A percentile compares a stretch with the other conserved stretches of the same genome.
Conservation (phyloP, 2,329 filamentous ascomycete species). For the Ceratocystis cubensis region DNA sequence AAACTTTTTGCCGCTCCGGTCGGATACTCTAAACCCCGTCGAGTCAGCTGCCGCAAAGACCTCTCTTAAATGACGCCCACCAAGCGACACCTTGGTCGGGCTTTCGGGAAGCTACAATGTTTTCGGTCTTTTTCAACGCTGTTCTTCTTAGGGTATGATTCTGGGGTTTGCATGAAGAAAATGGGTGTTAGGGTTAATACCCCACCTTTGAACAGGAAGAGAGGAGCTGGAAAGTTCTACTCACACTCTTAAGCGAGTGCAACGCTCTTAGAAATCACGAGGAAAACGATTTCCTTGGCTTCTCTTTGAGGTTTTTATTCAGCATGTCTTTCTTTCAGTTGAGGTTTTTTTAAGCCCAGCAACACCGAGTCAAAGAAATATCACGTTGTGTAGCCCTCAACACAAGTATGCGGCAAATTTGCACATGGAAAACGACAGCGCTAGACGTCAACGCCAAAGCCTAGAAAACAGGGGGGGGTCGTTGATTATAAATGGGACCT, state of each 20-base stretch:
- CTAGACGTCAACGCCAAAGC: too few species aligned
- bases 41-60: not conserved
- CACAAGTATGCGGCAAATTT: not conserved
- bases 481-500: too few species aligned
- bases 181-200: not conserved
- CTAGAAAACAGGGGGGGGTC: too few species aligned
- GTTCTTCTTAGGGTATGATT: not conserved
- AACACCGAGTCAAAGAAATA: not conserved
- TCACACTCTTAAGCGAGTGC: constrained; percentile 5
- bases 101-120: too few species aligned
- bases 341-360: not conserved
- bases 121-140: not conserved
- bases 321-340: too few species aligned
- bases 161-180: not conserved
- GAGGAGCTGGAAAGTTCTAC: not conserved
- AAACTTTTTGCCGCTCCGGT: not conserved
- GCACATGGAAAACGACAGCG: too few species aligned
- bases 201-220: not conserved
- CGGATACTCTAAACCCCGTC: not conserved
- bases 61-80: not conserved
- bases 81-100: too few species aligned
- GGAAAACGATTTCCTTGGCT: too few species aligned
- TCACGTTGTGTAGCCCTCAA: not conserved
- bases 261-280: constrained; percentile 11
- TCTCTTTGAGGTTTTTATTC: too few species aligned